These are phyloP conservation scores for Venturia asperata DNA, from an alignment of 2,329 filamentous ascomycete genomes.

Conservation along the genomic window DNA sequence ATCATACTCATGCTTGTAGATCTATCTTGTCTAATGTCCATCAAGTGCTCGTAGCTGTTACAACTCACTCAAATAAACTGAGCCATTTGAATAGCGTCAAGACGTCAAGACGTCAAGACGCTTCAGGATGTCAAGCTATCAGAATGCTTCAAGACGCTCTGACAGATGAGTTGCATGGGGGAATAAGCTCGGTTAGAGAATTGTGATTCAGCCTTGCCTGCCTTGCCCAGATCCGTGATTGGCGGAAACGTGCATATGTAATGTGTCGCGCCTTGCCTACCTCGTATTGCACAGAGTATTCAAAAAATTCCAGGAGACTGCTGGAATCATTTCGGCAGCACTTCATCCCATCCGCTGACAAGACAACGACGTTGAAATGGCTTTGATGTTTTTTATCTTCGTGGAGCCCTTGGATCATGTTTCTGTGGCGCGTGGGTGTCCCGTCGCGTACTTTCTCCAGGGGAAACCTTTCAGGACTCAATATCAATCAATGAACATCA, in stretches of 20 bases:
- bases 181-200: background rate
- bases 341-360: background rate
- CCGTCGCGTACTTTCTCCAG: conserved; percentile 2
- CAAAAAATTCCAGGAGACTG: background rate
- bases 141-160: too few species aligned
- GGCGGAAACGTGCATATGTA: background rate
- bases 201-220: background rate
- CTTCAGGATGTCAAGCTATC: too few species aligned
- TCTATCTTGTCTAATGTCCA: too few species aligned
- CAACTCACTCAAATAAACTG: too few species aligned
- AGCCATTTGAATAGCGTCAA: too few species aligned
- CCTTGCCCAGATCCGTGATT: background rate
- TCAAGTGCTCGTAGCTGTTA: too few species aligned
- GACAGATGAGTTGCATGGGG: too few species aligned
- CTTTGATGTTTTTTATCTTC: too few species aligned
- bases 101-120: too few species aligned
- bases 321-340: background rate
- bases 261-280: background rate
- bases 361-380: background rate
- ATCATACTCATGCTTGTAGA: too few species aligned
- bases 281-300: background rate
- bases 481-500: background rate
- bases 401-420: background rate
- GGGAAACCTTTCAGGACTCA: background rate
- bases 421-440: background rate